phyloP scores from a whole-genome alignment of 371 early-diverging fungal species.

The Sporodiniella umbellata region DNA sequence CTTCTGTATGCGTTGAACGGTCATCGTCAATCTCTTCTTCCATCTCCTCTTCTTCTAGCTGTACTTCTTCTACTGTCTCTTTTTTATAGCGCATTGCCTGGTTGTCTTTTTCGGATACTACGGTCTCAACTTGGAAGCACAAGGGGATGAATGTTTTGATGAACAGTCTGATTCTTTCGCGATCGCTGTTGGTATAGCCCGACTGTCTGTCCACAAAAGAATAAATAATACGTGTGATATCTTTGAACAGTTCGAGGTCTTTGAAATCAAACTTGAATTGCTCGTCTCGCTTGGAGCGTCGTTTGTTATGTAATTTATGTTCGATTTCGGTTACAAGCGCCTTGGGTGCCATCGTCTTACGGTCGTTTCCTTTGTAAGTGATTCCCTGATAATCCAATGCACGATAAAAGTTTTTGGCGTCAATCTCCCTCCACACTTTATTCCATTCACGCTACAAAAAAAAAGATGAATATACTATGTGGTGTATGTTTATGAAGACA shows the following conservation, averaged over 20 bases:
- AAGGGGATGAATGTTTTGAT: constrained; percentile 69
- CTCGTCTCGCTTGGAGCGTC: constrained; percentile 41
- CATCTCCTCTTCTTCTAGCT: constrained; percentile 34
- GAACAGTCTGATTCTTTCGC: constrained; percentile 73
- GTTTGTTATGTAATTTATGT: constrained; percentile 38
- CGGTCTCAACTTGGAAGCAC: constrained; percentile 64
- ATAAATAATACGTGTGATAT: constrained; percentile 62
- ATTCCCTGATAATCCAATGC: constrained; percentile 95
- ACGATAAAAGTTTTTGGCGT: constrained; percentile 93
- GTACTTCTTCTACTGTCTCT: constrained; percentile 21
- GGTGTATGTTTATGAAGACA: no score
- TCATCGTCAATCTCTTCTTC: constrained; percentile 37
- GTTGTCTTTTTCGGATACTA: constrained; percentile 29
- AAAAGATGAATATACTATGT: no score
- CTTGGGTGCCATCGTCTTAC: constrained; percentile 76
- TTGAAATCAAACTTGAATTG: constrained; percentile 65
- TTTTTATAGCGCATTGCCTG: constrained; percentile 4
- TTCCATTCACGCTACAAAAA: constrained; percentile 90
- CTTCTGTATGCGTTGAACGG: constrained; percentile 33
- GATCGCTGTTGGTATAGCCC: constrained; percentile 59
- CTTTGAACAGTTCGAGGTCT: constrained; percentile 60
- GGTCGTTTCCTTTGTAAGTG: constrained; percentile 87
- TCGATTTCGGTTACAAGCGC: constrained; percentile 85
- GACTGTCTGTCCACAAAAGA: constrained; percentile 49
- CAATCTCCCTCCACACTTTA: constrained; percentile 95